Percentiles rank a stretch among this genome's conserved stretches.
Conservation (phyloP, 129 eudicot genomes). For the Flaveria robusta region DNA sequence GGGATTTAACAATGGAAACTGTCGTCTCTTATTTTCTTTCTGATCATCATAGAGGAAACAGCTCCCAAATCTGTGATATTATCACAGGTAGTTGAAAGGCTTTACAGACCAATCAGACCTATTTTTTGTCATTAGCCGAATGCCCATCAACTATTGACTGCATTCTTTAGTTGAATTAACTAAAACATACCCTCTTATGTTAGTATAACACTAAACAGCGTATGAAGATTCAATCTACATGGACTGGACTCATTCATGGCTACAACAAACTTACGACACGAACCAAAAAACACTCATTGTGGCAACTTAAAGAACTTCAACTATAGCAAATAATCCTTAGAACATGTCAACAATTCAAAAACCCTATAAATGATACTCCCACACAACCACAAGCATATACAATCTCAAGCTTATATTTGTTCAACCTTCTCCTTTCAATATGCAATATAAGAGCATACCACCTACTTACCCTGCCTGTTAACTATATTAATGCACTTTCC, state of each 20-base stretch:
- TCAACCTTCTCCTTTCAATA: constrained; percentile 2
- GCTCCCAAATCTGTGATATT: background rate
- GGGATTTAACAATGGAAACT: constrained; percentile 3
- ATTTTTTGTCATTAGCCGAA: background rate
- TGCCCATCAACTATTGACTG: background rate
- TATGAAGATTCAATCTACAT: constrained; percentile 2
- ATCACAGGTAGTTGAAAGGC: background rate
- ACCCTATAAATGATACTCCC: background rate
- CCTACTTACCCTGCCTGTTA: constrained; percentile 11
- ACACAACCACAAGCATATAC: background rate
- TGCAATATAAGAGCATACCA: constrained; percentile 10
- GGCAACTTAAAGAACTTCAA: background rate
- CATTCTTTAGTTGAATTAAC: constrained; percentile 7
- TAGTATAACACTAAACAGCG: background rate
- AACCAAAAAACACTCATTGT: background rate
- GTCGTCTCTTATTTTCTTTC: background rate
- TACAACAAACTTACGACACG: background rate
- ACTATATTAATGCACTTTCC: constrained; percentile 1
- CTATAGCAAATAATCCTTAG: constrained; percentile 15
- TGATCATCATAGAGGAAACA: background rate
- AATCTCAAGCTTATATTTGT: background rate
- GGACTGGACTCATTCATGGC: background rate
- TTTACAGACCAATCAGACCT: background rate
- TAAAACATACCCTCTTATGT: background rate
- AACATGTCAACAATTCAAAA: background rate